Evolutionary conservation across 495 filamentous ascomycete species (phyloP).

Genomic region (Aspergillus sparsus): DNA sequence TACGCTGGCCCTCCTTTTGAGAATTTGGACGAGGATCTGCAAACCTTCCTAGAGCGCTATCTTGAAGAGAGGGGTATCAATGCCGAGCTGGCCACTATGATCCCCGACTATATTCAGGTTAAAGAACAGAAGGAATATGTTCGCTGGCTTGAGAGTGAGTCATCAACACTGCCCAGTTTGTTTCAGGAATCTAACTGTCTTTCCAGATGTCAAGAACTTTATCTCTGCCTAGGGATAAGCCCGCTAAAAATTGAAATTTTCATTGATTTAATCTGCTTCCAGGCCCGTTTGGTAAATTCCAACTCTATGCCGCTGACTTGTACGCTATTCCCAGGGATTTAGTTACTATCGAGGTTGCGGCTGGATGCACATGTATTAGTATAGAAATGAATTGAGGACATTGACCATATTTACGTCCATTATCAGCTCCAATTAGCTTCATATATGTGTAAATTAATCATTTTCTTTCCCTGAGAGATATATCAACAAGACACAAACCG

Average conservation of each 20-base stretch:
- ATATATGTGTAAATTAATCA: neutral
- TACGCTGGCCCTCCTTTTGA: slow-evolving; percentile 93
- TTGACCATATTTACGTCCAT: slow-evolving; percentile 19
- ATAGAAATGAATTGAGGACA: slow-evolving; percentile 27
- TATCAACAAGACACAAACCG: slow-evolving; percentile 3
- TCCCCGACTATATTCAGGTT: slow-evolving; percentile 94
- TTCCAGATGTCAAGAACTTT: slow-evolving; percentile 69
- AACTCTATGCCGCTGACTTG: slow-evolving; percentile 9
- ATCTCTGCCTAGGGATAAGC: slow-evolving; percentile 58
- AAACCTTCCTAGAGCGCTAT: slow-evolving; percentile 88
- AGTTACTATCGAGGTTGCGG: neutral
- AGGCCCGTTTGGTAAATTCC: slow-evolving; percentile 12
- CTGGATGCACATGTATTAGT: slow-evolving; percentile 24
- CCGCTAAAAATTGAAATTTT: neutral
- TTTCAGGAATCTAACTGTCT: slow-evolving; percentile 21
- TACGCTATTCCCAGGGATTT: neutral
- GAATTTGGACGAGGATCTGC: slow-evolving; percentile 94
- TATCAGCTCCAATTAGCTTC: neutral
- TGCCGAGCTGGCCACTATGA: slow-evolving; percentile 80
- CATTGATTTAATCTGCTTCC: neutral
- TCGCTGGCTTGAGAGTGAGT: slow-evolving; percentile 78
- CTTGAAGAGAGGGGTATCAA: slow-evolving; percentile 93
- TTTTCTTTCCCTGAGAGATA: neutral
- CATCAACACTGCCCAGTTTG: neutral
- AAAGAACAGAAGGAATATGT: slow-evolving; percentile 99